Conservation (phyloP, 1,284 basidiomycete genomes). For the Leccinum huronense region DNA sequence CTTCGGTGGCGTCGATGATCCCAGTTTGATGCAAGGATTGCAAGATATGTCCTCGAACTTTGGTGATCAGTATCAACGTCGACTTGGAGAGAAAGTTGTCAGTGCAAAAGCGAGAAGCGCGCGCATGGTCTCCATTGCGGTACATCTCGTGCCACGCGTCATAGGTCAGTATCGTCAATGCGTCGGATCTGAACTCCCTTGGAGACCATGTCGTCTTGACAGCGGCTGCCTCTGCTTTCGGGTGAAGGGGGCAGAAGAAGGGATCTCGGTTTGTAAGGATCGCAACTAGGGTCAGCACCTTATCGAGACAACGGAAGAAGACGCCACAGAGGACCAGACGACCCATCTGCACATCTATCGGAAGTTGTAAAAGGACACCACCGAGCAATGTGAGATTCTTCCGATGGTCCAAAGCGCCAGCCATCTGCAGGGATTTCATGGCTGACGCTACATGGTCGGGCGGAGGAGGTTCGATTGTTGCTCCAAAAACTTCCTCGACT, state of each 20-base stretch:
- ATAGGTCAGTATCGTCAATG: constrained; percentile 79
- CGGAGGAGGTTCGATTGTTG: constrained; percentile 89
- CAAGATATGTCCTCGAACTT: constrained; percentile 81
- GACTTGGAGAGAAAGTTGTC: constrained; percentile 91
- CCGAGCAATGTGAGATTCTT: constrained; percentile 88
- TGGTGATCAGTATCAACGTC: constrained; percentile 80
- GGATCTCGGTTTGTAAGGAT: constrained; percentile 90
- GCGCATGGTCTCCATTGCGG: constrained; percentile 56
- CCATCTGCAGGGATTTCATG: constrained; percentile 79
- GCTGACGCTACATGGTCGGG: constrained; percentile 78
- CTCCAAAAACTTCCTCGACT: constrained; percentile 84
- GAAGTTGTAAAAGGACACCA: constrained; percentile 84
- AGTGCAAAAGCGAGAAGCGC: constrained; percentile 75
- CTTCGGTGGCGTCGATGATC: constrained; percentile 76
- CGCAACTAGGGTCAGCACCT: constrained; percentile 86
- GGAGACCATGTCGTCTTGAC: constrained; percentile 84
- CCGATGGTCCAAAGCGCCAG: constrained; percentile 80
- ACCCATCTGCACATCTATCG: constrained; percentile 88
- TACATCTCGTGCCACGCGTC: constrained; percentile 80
- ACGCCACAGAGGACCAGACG: constrained; percentile 88
- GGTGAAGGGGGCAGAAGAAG: constrained; percentile 79
- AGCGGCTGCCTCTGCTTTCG: constrained; percentile 61
- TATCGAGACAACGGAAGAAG: constrained; percentile 93
- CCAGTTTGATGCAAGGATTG: constrained; percentile 79
- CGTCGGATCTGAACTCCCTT: constrained; percentile 81